Conservation (phyloP, 176 grass and related monocot species). For the Lolium multiflorum region DNA sequence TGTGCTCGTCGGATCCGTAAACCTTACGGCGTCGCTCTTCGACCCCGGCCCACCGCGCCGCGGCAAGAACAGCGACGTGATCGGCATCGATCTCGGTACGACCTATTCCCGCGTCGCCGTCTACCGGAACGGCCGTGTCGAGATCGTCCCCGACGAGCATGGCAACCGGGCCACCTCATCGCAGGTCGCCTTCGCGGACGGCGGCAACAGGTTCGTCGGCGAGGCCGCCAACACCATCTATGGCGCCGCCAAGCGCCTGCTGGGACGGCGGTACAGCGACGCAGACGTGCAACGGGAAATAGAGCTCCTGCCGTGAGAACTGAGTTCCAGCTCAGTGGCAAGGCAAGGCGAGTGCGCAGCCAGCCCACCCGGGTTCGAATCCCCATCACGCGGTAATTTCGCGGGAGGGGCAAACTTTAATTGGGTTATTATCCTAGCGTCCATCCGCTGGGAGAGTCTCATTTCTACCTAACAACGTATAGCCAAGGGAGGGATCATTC, state of each 20-base stretch:
- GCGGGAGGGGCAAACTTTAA: no score
- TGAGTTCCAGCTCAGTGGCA: no score
- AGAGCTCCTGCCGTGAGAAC: constrained; percentile 5
- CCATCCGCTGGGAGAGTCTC: no score
- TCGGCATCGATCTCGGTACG: neutral
- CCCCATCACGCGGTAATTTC: no score
- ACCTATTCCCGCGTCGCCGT: constrained; percentile 6
- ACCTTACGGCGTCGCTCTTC: neutral
- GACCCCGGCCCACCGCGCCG: neutral
- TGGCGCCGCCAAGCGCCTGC: neutral
- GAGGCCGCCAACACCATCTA: neutral
- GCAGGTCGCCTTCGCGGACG: neutral
- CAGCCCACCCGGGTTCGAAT: no score
- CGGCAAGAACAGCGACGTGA: neutral
- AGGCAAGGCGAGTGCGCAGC: no score
- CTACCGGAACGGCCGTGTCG: neutral
- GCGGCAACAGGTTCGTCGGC: neutral
- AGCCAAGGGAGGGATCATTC: no score
- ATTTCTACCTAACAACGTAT: no score
- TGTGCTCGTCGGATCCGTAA: neutral
- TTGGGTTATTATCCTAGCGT: no score
- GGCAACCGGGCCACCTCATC: neutral
- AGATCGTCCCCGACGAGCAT: neutral
- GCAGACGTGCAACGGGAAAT: neutral
- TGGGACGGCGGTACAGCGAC: neutral